Percentiles rank a stretch among this genome's conserved stretches.
Evolutionary conservation across 192 early-diverging fungal species (phyloP).

Genomic region (Funneliformis mosseae): DNA sequence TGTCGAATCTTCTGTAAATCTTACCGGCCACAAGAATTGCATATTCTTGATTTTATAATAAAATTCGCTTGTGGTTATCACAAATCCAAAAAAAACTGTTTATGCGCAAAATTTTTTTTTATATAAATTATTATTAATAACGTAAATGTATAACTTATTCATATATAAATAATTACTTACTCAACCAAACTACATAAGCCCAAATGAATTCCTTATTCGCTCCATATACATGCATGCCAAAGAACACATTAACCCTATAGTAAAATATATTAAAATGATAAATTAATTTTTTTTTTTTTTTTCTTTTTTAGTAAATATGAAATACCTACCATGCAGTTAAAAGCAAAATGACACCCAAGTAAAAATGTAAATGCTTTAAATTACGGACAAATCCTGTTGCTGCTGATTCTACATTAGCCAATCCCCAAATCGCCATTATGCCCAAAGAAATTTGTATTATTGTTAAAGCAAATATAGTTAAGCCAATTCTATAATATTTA

Average conservation of each 20-base stretch:
- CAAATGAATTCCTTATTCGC: neutral
- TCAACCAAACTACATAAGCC: neutral
- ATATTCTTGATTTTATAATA: conserved; percentile 11
- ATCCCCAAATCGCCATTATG: neutral
- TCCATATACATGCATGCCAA: neutral
- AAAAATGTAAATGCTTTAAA: neutral
- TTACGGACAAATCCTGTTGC: neutral
- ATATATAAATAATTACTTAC: neutral
- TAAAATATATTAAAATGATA: neutral
- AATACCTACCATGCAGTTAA: neutral
- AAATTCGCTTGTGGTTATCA: neutral
- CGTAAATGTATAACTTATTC: neutral
- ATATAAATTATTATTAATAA: neutral
- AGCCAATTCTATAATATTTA: neutral
- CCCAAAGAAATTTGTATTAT: neutral
- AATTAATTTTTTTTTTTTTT: too few relatives aligned
- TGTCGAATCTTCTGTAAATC: neutral
- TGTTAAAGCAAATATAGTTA: neutral
- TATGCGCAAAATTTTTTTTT: too few relatives aligned
- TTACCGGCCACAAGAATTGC: neutral
- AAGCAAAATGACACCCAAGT: neutral
- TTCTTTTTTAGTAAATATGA: too few relatives aligned
- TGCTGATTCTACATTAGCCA: neutral
- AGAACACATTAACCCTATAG: neutral
- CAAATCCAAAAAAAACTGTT: neutral